Evolutionary conservation across 257 asterid species (phyloP).

Genomic region (Solanum etuberosum): DNA sequence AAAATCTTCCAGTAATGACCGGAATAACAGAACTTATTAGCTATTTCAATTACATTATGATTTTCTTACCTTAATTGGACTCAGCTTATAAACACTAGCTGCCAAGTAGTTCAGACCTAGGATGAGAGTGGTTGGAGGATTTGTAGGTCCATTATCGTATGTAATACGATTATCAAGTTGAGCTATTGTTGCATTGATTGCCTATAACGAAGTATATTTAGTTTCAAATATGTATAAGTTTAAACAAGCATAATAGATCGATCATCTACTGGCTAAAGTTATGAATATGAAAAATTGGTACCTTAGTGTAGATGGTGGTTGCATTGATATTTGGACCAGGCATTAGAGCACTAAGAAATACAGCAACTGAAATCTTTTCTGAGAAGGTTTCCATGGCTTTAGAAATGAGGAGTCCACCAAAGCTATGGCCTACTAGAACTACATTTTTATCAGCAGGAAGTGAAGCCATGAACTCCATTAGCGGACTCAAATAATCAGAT

Average conservation of each 20-base stretch:
- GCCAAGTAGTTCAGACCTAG: conserved; percentile 10
- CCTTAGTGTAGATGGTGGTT: background rate
- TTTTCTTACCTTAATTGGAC: conserved; percentile 15
- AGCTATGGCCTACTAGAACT: background rate
- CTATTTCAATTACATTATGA: background rate
- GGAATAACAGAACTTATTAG: background rate
- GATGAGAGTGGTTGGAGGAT: conserved; percentile 8
- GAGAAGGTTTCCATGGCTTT: background rate
- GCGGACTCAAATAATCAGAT: background rate
- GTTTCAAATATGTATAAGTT: too few species aligned
- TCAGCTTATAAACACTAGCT: conserved; percentile 5
- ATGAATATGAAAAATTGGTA: background rate
- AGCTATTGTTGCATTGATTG: background rate
- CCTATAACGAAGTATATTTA: background rate
- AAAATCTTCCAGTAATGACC: too few species aligned
- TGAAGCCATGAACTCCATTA: background rate
- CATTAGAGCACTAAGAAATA: background rate
- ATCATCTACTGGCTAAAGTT: background rate
- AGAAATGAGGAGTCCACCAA: background rate
- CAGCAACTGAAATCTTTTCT: background rate
- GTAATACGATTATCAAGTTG: background rate
- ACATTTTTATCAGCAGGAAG: background rate
- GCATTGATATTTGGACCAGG: conserved; percentile 4
- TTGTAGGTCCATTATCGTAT: background rate
- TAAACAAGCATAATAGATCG: background rate